Percentiles rank a stretch among this genome's conserved stretches.
phyloP scores from a whole-genome alignment of 2,329 filamentous ascomycete genomes.

The Tetracladium maxilliforme region DNA sequence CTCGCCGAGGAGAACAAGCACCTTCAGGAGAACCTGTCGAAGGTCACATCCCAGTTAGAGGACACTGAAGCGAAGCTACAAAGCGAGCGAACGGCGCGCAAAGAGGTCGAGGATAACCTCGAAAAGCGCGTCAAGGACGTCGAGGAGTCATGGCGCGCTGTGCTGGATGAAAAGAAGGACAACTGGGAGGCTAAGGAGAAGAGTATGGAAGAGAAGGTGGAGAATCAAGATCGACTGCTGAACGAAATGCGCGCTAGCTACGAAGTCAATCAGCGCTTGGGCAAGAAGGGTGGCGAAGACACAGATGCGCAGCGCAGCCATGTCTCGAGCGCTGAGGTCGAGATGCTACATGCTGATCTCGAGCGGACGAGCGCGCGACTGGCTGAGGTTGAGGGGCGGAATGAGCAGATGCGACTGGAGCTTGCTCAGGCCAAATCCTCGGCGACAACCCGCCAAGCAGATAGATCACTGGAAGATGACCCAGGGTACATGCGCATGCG shows the following conservation, averaged over 20 bases:
- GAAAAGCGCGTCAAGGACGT: slow-evolving; percentile 78
- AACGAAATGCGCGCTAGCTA: slow-evolving; percentile 96
- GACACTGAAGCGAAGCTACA: slow-evolving; percentile 71
- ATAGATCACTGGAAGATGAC: slow-evolving; percentile 66
- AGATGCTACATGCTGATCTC: slow-evolving; percentile 82
- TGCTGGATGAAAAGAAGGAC: slow-evolving; percentile 83
- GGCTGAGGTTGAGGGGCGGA: slow-evolving; percentile 83
- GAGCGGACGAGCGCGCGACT: slow-evolving; percentile 78
- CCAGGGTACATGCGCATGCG: slow-evolving; percentile 76
- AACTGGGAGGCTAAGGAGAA: slow-evolving; percentile 96
- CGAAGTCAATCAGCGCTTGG: slow-evolving; percentile 85
- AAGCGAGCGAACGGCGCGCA: slow-evolving; percentile 56
- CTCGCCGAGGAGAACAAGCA: slow-evolving; percentile 79
- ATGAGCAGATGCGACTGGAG: slow-evolving; percentile 83
- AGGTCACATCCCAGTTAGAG: slow-evolving; percentile 68
- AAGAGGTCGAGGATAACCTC: slow-evolving; percentile 61
- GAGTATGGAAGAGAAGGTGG: slow-evolving; percentile 79
- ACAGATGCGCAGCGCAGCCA: slow-evolving; percentile 39
- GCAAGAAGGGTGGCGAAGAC: slow-evolving; percentile 51
- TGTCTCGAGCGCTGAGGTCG: slow-evolving; percentile 77
- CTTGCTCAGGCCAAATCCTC: slow-evolving; percentile 83
- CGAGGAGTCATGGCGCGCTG: slow-evolving; percentile 77
- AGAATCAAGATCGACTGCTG: slow-evolving; percentile 81
- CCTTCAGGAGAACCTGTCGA: slow-evolving; percentile 63
- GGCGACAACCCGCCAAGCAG: slow-evolving; percentile 44